Base-by-base conservation (phyloP, 352 stramenopile species). In the Phytopythium mirpurense region DNA sequence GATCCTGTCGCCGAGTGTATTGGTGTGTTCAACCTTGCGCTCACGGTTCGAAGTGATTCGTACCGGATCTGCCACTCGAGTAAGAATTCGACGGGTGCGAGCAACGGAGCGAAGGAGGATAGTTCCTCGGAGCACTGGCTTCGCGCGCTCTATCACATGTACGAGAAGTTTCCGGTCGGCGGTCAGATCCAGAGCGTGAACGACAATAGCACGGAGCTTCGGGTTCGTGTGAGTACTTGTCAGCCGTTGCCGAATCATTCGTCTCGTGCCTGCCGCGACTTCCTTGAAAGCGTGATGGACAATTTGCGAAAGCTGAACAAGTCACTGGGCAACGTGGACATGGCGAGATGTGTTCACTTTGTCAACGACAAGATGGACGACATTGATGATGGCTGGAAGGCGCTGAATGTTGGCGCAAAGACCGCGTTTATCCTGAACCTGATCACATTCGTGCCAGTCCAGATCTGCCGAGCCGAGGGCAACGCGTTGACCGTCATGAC, bases 391-490 rank as follows among this genome's bases (percentile, higher is more conserved):
- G 15, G 44, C 2, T 51, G 44, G 44, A 51, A 26, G 5, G 4
- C 27, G 16, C 11, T 51, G 24, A 27, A 2, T 1, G 5, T n/a
- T 4, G 27, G 14, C 7, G 11, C 36, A 9, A 42, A 55, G 5
- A 9, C 19, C 11, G 36, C 49, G 8, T 57, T 74, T 12, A 27
- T 78, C 2, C 65, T 62, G 5, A 56, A 59, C 21, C 26, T 88
- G 8, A 34, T 86, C 4, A 83, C 74, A 1, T 85, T 90, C 51
- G 70, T 88, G 7, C 78, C 78, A 2, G 54, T 90, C 3, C 78
- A 88, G 37, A 88, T 92, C 15, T 90, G 81, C 29, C 72, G 81
- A 9, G 78, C 81, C 3, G 58, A 88, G 43, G 59, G 57, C 3
- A 90, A 90, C 32, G 32, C 68, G 37, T 44, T 91, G 15, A 67